Base-by-base conservation (phyloP, 345 rosid species). In the Citrus inodora region DNA sequence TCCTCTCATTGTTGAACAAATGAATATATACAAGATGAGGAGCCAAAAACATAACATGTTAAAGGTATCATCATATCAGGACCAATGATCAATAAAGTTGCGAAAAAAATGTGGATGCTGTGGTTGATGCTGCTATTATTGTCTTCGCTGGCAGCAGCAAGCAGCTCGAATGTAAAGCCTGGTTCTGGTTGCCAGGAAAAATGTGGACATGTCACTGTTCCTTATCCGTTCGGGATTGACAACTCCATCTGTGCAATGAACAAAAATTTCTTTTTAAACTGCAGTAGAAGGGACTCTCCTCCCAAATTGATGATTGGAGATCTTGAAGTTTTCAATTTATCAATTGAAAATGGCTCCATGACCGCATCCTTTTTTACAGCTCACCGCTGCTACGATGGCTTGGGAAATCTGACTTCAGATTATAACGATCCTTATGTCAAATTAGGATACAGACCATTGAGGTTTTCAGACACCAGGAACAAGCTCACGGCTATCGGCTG, bases 241-340 rank as follows among this genome's bases (percentile, higher is more conserved):
- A 7, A 51, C 56, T 2, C 0, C 2, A 14, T 4, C 0, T 51
- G 56, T 1, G 75, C 75, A 2, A 53, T 74, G 28, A 75, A 73
- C 38, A 7, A 17, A 3, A 70, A 71, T 67, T 17, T 84, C 67
- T 51, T 75, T 71, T 76, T 61, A 4, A 59, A 81, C 42, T 84
- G 21, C 72, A 40, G 2, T 65, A 3, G 81, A 74, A 42, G n/a
- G 21, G 27, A 24, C 42, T 7, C 7, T 55, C 4, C 74, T 78
- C 0, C 5, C 17, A 64, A 6, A 51, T 61, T 33, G 19, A 46
- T 46, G 51, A 46, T 46, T 46, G 51, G 51, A 46, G 5, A 11
- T 3, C 51, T 46, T 46, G 51, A 46, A 46, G 51, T 46, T 46
- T 46, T 46, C 51, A 46, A 3, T 46, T 46, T 46, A 46, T 46